phyloP scores from a whole-genome alignment of 305 asterid species.

The Rubia tinctorum region DNA sequence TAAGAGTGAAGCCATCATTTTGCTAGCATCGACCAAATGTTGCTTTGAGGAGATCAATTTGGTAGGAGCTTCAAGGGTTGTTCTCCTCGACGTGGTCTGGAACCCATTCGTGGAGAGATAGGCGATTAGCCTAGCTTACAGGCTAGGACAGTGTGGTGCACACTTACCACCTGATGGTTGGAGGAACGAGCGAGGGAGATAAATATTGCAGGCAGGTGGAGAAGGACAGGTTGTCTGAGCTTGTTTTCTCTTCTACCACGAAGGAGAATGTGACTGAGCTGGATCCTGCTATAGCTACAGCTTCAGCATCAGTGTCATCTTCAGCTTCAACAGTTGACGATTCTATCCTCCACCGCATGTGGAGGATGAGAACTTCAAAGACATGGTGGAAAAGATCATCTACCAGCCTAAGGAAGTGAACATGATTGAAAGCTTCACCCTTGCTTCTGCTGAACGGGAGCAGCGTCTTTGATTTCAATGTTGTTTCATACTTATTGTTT shows the following conservation, averaged over 20 bases:
- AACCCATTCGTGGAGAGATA: constrained; percentile 65
- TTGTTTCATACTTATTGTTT: not conserved
- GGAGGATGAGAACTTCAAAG: constrained; percentile 22
- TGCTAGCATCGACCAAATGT: constrained; percentile 67
- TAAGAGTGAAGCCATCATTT: constrained; percentile 35
- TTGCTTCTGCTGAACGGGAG: not conserved
- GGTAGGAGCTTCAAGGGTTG: constrained; percentile 66
- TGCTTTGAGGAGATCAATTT: constrained; percentile 76
- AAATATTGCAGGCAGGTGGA: no score
- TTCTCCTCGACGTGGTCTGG: constrained; percentile 69
- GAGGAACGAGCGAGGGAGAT: no score
- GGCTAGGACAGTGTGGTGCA: no score
- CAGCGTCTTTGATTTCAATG: not conserved
- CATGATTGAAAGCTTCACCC: constrained; percentile 31
- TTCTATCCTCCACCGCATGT: constrained; percentile 42
- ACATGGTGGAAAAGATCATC: constrained; percentile 49
- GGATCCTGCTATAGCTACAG: not conserved
- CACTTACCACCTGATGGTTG: no score
- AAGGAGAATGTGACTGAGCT: constrained; percentile 19
- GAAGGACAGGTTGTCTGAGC: no score
- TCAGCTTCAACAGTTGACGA: constrained; percentile 32
- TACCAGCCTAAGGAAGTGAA: constrained; percentile 52
- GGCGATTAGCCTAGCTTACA: constrained; percentile 62
- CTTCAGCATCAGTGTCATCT: not conserved
- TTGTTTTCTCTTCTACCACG: constrained; percentile 39